Base-by-base conservation (phyloP, 192 early-diverging fungal genomes). In the Cetraspora pellucida region DNA sequence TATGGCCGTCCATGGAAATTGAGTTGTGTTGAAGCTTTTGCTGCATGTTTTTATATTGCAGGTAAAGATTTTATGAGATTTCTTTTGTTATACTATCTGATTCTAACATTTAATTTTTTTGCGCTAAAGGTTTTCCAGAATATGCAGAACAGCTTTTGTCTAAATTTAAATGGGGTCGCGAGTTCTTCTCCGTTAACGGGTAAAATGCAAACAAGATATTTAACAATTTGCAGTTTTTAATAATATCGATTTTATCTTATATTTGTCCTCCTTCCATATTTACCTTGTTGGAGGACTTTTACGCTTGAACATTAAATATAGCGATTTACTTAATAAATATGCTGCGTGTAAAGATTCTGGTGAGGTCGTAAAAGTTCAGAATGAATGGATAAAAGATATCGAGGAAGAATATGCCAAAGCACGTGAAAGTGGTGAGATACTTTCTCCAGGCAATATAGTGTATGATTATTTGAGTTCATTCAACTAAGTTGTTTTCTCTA, bases 1-100 rank as follows among this genome's bases (percentile, higher is more conserved):
- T 98, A 99, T 83, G 98, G 98, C 27, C 90, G 89, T 70, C 96
- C 97, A 21, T 96, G 91, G 90, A 94, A 95, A 68, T 85, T 99
- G 73, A 99, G 98, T 82, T 98, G 96, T 83, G 98, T 91, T 17
- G 98, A 99, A 81, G 98, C 98, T 1, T 87, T 98, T 77, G 98
- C 98, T 13, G 98, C 96, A 0, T 90, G 90, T 44, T 94, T 96
- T 73, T 97, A 91, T 77, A 95, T 99, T 46, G 90, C 90, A 21
- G 97, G 93, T 76, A 84, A 11, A 64, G 21, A 49, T 37, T 5
- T 50, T 54, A 28, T 7, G 7, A 19, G 14, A n/a, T 25, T 23
- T 5, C 21, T 27, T 3, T 49, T 14, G 14, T 27, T n/a, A 9
- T 13, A 57, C n/a, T 52, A 21, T 77, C 17, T 27, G 7, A 44